Evolutionary conservation across 2,329 filamentous ascomycete genomes (phyloP).

Genomic region (Thermothelomyces thermophilus): DNA sequence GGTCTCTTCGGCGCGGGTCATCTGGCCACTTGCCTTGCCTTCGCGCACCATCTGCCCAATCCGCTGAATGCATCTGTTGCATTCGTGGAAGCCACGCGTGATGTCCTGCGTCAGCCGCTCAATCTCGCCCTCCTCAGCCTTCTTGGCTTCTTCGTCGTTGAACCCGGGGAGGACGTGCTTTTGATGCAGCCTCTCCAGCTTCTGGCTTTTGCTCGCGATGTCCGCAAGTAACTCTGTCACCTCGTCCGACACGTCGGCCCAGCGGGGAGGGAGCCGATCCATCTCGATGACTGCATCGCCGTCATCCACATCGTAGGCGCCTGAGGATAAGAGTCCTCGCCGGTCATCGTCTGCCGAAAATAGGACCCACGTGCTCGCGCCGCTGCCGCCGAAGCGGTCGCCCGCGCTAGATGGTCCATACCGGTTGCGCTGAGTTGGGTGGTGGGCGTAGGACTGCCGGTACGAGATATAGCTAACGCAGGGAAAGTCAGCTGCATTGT

Average conservation of each 20-base stretch:
- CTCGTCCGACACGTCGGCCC: constrained; percentile 93
- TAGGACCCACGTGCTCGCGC: constrained; percentile 48
- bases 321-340: constrained; percentile 76
- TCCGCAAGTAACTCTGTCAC: constrained; percentile 75
- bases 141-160: constrained; percentile 87
- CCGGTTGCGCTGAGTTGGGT: constrained; percentile 78
- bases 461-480: constrained; percentile 88
- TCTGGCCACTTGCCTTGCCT: constrained; percentile 61
- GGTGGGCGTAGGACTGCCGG: constrained; percentile 95
- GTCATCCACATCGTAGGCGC: constrained; percentile 74
- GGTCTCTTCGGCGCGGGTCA: constrained; percentile 78
- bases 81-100: constrained; percentile 81
- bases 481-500: background rate
- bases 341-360: constrained; percentile 49
- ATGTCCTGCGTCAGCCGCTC: constrained; percentile 86
- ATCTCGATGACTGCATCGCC: constrained; percentile 97
- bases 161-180: constrained; percentile 96
- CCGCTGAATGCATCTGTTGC: constrained; percentile 79
- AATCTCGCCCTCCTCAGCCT: constrained; percentile 80
- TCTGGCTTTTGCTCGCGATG: constrained; percentile 75
- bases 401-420: constrained; percentile 42
- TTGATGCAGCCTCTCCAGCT: constrained; percentile 86
- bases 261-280: constrained; percentile 90
- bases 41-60: constrained; percentile 85
- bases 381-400: constrained; percentile 39